Evolutionary conservation across 1,284 basidiomycete species (phyloP), one percentile per base, ranked within the genome.

Genomic region (Trametes pubescens): DNA sequence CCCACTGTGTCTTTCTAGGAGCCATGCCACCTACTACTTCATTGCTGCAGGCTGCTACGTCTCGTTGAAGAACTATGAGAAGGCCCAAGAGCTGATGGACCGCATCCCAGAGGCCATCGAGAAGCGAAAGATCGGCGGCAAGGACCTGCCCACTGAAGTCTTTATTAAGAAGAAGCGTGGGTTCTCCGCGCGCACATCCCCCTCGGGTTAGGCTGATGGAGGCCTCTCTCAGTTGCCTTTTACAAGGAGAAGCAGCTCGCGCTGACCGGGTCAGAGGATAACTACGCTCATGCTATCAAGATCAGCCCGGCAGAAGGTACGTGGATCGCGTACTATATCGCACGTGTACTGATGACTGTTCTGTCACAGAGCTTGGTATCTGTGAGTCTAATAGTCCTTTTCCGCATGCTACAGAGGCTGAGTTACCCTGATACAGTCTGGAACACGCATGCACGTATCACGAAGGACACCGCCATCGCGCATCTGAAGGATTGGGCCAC

Each of bases 21-120:
- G 87, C 71, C 91, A 91, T 58, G 89, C 83, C 3, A 92, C 91
- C 7, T 93, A 93, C 73, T 86, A 88, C 65, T 91, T 89, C 73
- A 84, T 92, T 38, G 87, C 89, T 22, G 90, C 87, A 32, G 88
- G 87, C 2, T 92, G 89, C 67, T 81, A 87, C 66, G 75, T 88
- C 58, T 86, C 86, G 0, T 65, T 86, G 21, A 82, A 82, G 51
- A 79, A 87, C 64, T 75, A 77, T 21, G 76, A 78, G 16, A 83
- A 85, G 66, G 88, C 89, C 6, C 86, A 89, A 69, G 75, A 75
- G 54, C 74, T 91, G n/a, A 73, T 92, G 2, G 86, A 91, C 64
- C 76, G 73, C 16, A 82, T 92, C n/a, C 89, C 90, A 0, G 79
- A 76, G 0, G 72, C 86, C 52, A 78, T 92, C 11, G 82, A 87